Evolutionary conservation across 768 basidiomycete species (phyloP).

Genomic region (Termitomyces titanicus): DNA sequence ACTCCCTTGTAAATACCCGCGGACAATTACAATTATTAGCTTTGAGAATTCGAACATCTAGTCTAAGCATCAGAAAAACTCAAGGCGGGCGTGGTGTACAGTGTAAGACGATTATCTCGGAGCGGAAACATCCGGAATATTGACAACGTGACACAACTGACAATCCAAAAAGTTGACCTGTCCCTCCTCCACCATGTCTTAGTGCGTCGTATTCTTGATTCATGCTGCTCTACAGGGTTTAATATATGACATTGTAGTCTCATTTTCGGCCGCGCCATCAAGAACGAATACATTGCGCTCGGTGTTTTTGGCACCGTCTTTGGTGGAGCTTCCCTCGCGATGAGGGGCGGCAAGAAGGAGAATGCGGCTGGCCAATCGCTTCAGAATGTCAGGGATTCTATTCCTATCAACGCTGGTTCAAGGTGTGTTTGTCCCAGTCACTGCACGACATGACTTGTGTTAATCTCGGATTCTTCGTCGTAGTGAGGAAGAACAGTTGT

Average conservation of each 20-base stretch:
- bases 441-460: background rate
- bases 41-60: background rate
- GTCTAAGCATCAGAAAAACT: too few species aligned
- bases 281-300: constrained; percentile 77
- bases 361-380: constrained; percentile 39
- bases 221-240: background rate
- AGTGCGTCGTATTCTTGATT: constrained; percentile 8
- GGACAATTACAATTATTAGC: background rate
- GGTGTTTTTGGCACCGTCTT: constrained; percentile 58
- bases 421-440: constrained; percentile 45
- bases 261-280: constrained; percentile 76
- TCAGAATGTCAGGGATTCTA: constrained; percentile 57
- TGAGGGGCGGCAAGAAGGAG: constrained; percentile 54
- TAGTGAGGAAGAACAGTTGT: constrained; percentile 88
- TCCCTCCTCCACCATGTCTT: constrained; percentile 16
- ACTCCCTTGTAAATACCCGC: background rate
- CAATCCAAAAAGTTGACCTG: constrained; percentile 14
- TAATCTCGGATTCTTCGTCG: constrained; percentile 13
- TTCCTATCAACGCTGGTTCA: constrained; percentile 63
- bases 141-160: constrained; percentile 10
- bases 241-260: constrained; percentile 40
- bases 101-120: background rate
- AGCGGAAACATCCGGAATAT: constrained; percentile 19
- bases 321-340: constrained; percentile 48
- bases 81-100: too few species aligned